These are phyloP conservation scores for Fusarium hostae DNA, from an alignment of 2,329 filamentous ascomycete genomes.

Conservation along the genomic window DNA sequence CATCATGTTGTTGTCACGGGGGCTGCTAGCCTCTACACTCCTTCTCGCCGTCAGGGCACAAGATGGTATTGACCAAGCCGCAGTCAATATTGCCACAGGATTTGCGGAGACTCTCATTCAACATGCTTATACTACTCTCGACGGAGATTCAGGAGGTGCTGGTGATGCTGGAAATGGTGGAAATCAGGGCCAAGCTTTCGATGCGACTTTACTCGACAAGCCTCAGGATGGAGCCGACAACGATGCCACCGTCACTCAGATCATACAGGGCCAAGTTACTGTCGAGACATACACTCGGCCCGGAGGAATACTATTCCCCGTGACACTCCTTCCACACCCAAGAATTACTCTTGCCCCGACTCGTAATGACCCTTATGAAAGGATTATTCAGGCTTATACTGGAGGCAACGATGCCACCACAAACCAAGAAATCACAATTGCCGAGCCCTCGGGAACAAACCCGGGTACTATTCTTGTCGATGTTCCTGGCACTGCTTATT, in stretches of 20 bases:
- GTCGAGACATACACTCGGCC: conserved; percentile 19
- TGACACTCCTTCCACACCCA: conserved; percentile 28
- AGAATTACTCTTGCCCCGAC: conserved; percentile 30
- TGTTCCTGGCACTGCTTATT: conserved; percentile 29
- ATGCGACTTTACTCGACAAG: conserved; percentile 15
- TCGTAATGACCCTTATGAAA: conserved; percentile 28
- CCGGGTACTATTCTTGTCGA: conserved; percentile 31
- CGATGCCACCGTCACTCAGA: conserved; percentile 13
- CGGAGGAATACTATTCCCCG: conserved; percentile 19
- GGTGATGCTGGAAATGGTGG: conserved; percentile 6
- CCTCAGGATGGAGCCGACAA: neutral
- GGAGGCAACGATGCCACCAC: conserved; percentile 23
- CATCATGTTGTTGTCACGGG: conserved; percentile 38
- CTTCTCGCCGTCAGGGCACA: conserved; percentile 27
- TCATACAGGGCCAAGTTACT: neutral
- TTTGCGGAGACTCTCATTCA: conserved; percentile 28
- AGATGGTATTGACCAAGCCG: conserved; percentile 22
- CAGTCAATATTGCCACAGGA: conserved; percentile 17
- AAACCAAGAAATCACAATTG: conserved; percentile 32
- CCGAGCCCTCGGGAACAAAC: conserved; percentile 27
- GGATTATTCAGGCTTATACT: conserved; percentile 34
- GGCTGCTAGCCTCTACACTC: conserved; percentile 35
- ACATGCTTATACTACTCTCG: conserved; percentile 21
- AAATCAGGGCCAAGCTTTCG: conserved; percentile 18
- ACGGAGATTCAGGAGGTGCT: conserved; percentile 4